A percentile compares a stretch with the other conserved stretches of the same genome.
phyloP scores from a whole-genome alignment of 2,329 filamentous ascomycete genomes.

The Fusarium setosum region DNA sequence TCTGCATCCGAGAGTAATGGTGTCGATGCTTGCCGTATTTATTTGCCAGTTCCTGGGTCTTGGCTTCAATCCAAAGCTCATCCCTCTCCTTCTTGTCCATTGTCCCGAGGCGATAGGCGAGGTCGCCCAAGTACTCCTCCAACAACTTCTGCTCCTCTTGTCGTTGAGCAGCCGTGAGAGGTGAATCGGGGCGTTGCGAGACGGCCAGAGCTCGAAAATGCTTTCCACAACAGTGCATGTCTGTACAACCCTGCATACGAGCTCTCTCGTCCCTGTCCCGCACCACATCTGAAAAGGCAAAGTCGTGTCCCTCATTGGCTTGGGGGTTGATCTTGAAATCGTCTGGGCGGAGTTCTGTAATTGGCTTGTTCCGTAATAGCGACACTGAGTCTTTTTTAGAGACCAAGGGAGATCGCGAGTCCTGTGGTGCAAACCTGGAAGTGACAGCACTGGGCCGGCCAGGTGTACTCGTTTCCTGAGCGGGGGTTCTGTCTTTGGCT shows the following conservation, averaged over 20 bases:
- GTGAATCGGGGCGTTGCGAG: conserved; percentile 56
- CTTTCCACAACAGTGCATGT: conserved; percentile 80
- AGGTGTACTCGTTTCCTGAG: conserved; percentile 13
- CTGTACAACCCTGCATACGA: conserved; percentile 79
- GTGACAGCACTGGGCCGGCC: conserved; percentile 7
- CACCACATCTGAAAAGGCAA: conserved; percentile 80
- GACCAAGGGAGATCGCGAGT: conserved; percentile 26
- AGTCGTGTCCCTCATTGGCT: conserved; percentile 76
- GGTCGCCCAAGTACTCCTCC: conserved; percentile 67
- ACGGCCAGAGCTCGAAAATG: conserved; percentile 75
- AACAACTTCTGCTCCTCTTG: conserved; percentile 62
- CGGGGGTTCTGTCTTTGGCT: conserved; percentile 20
- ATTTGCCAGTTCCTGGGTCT: conserved; percentile 78
- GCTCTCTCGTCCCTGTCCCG: conserved; percentile 76
- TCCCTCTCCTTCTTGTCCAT: conserved; percentile 72
- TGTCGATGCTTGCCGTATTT: conserved; percentile 82
- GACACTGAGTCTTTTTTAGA: conserved; percentile 37
- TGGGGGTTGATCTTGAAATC: conserved; percentile 88
- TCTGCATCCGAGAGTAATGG: conserved; percentile 74
- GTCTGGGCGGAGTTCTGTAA: conserved; percentile 68
- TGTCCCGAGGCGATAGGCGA: conserved; percentile 66
- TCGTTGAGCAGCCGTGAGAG: conserved; percentile 49
- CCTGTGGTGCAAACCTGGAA: conserved; percentile 20
- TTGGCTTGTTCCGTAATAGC: conserved; percentile 67
- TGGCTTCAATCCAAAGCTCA: conserved; percentile 79